Conservation (phyloP, 2,329 filamentous ascomycete species). For the Diaporthe sp. region DNA sequence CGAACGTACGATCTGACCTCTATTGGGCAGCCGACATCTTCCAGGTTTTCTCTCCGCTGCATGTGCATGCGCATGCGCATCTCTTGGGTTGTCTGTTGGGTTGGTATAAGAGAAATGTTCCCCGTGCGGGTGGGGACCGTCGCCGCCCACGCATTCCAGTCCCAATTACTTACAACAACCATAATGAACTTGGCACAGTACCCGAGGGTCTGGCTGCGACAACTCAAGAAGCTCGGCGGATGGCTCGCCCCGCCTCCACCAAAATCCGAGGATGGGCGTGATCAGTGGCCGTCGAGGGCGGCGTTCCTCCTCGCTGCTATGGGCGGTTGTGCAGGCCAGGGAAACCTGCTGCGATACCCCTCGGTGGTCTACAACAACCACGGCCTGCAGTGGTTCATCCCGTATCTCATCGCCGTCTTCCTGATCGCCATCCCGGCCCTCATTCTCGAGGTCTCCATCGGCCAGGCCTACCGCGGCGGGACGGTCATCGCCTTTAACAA, state of each 20-base stretch:
- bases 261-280: conserved; percentile 58
- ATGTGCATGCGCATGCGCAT: conserved; percentile 7
- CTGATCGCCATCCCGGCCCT: conserved; percentile 69
- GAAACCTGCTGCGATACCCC: conserved; percentile 70
- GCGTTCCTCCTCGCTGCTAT: conserved; percentile 71
- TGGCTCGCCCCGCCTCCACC: conserved; percentile 54
- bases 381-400: conserved; percentile 72
- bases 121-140: conserved; percentile 6
- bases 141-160: conserved; percentile 14
- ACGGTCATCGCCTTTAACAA: conserved; percentile 69
- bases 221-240: conserved; percentile 50
- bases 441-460: conserved; percentile 76
- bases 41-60: conserved; percentile 5
- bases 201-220: conserved; percentile 1
- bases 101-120: conserved; percentile 18
- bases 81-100: not conserved
- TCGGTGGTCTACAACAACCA: conserved; percentile 73
- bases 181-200: not conserved
- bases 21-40: conserved; percentile 6
- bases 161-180: not conserved
- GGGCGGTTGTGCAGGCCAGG: conserved; percentile 71
- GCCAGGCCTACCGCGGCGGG: conserved; percentile 72
- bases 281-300: conserved; percentile 69
- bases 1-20: conserved; percentile 29
- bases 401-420: conserved; percentile 68